A percentile compares a stretch with the other conserved stretches of the same genome.
phyloP scores from a whole-genome alignment of 2,329 filamentous ascomycete genomes.

The Hymenoscyphus scutula region DNA sequence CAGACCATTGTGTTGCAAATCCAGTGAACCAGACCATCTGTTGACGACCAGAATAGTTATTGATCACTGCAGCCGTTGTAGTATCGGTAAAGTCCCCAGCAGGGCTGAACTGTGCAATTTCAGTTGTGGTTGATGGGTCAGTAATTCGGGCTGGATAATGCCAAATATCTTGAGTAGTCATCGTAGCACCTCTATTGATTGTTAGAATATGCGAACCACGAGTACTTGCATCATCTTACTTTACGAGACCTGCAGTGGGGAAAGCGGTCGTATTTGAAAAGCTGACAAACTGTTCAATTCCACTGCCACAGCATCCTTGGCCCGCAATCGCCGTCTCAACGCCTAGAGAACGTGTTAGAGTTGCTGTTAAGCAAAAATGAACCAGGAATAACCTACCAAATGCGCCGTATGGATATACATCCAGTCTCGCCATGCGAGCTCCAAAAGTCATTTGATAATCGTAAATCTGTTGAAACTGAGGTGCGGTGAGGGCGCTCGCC shows the following conservation, averaged over 20 bases:
- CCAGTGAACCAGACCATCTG: constrained; percentile 56
- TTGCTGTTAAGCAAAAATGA: neutral
- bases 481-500: constrained; percentile 43
- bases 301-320: constrained; percentile 45
- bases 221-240: constrained; percentile 11
- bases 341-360: neutral
- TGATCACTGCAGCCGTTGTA: constrained; percentile 56
- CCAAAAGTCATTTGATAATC: constrained; percentile 56
- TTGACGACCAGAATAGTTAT: constrained; percentile 53
- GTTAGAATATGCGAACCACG: constrained; percentile 21
- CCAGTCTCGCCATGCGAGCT: constrained; percentile 57
- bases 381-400: constrained; percentile 40
- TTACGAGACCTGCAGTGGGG: constrained; percentile 49
- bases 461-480: constrained; percentile 56
- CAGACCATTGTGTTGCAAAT: constrained; percentile 44
- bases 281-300: constrained; percentile 49
- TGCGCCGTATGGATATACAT: constrained; percentile 52
- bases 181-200: constrained; percentile 36
- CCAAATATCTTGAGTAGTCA: constrained; percentile 52
- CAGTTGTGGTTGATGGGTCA: constrained; percentile 43
- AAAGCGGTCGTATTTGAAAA: constrained; percentile 54
- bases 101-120: constrained; percentile 34
- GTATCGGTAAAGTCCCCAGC: constrained; percentile 39
- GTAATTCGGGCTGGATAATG: constrained; percentile 57
- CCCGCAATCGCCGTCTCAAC: constrained; percentile 3